phyloP scores from a whole-genome alignment of 1,139 yeast species.

The Candida smagusa region DNA sequence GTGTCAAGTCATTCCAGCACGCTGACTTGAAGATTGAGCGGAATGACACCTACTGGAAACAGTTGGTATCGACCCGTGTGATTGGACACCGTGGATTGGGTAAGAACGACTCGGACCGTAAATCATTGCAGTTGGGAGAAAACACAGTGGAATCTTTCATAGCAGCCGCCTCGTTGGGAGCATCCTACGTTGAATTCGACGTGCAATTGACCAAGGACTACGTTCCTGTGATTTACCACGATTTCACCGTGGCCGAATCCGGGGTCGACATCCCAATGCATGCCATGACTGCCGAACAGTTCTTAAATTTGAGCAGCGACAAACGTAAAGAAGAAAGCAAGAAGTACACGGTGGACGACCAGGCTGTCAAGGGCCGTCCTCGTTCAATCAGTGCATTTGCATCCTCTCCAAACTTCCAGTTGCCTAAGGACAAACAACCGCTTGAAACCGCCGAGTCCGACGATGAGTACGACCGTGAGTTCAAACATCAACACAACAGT shows the following conservation, averaged over 20 bases:
- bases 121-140: constrained; percentile 89
- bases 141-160: constrained; percentile 93
- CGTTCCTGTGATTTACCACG: constrained; percentile 93
- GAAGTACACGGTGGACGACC: constrained; percentile 37
- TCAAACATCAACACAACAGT: constrained; percentile 43
- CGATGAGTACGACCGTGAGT: constrained; percentile 38
- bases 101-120: constrained; percentile 67
- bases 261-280: constrained; percentile 98
- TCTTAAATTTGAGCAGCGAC: constrained; percentile 55
- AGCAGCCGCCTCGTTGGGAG: constrained; percentile 95
- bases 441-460: constrained; percentile 15
- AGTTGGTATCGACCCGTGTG: constrained; percentile 81
- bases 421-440: constrained; percentile 7
- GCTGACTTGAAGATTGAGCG: constrained; percentile 64
- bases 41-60: constrained; percentile 90
- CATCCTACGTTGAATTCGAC: constrained; percentile 91
- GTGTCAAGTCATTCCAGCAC: constrained; percentile 73
- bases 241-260: constrained; percentile 90
- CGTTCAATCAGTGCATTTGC: constrained; percentile 40
- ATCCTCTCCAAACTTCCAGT: constrained; percentile 26
- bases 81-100: constrained; percentile 98
- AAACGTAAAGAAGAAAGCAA: constrained; percentile 11
- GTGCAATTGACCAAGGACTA: constrained; percentile 93
- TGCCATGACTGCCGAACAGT: constrained; percentile 84
- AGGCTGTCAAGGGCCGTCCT: constrained; percentile 34